Conservation (phyloP, 306 rosid species). For the Citrullus colocynthis region DNA sequence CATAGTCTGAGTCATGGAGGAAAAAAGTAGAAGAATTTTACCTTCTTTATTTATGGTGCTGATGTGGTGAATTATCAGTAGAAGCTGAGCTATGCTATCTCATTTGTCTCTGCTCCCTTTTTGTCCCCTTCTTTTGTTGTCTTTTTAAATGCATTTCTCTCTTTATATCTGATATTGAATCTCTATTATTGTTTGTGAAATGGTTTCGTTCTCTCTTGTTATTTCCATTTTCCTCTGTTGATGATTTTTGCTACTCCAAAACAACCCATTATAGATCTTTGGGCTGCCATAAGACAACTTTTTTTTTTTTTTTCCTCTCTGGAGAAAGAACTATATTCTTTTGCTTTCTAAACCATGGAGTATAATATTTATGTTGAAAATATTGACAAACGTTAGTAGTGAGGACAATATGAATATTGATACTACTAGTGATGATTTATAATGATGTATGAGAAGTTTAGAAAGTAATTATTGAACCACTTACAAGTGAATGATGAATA, state of each 20-base stretch:
- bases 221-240: not conserved
- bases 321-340: not conserved
- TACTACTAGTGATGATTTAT: not conserved
- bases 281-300: not conserved
- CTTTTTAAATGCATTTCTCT: not conserved
- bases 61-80: constrained; percentile 41
- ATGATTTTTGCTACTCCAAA: not conserved
- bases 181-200: not conserved
- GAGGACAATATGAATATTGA: not conserved
- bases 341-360: not conserved
- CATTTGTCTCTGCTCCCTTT: not conserved
- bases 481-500: not conserved
- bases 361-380: not conserved
- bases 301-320: not conserved
- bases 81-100: constrained; percentile 9
- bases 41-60: constrained; percentile 45
- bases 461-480: not conserved
- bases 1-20: constrained; percentile 47
- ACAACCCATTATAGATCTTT: not conserved
- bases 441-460: not conserved
- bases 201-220: not conserved
- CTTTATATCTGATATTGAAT: not conserved
- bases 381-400: not conserved
- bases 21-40: constrained; percentile 40
- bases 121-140: not conserved